Evolutionary conservation across 2,329 filamentous ascomycete genomes (phyloP), one percentile per base, ranked within the genome.

Genomic region (Niveomyces coronatus): DNA sequence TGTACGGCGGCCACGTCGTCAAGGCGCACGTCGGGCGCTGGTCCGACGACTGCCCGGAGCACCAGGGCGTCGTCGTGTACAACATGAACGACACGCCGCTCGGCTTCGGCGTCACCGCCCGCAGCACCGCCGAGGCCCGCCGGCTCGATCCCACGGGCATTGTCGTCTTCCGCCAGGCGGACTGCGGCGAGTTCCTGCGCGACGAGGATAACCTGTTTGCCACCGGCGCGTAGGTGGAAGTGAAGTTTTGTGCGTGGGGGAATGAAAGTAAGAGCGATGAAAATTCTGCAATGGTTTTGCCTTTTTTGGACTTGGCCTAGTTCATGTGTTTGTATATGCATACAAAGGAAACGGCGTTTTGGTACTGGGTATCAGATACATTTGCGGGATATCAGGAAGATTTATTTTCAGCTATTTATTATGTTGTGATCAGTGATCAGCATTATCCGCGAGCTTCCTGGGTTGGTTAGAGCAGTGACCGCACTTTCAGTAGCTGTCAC

Each of bases 61-160:
- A 96, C 62, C 81, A 87, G 52, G 91, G 91, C 29, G 81, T 94
- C 10, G 77, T 98, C 32, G 83, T 98, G 16, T 79, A 86, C 64
- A 82, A 76, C 53, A 94, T 94, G 85, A 82, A 88, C 55, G 91
- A 96, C 62, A 88, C 81, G 16, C 86, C 87, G n/a, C 65, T 91
- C 58, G 91, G 91, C 13, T 98, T 95, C 56, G 89, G 89, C 31
- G 79, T 94, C 37, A 94, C 86, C 28, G 85, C 87, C n/a, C 72
- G 86, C 55, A 85, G 82, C 45, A 93, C 86, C 5, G 77, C 82
- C 14, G 88, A 95, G 59, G 79, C 84, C 18, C 72, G 86, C 53
- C 74, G 85, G 48, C 59, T 95, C 50, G 91, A 95, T 46, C 91
- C 91, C 1, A 98, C 91, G 0, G 86, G 82, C 9, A 82, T 95